Conservation (phyloP, 164 flowering plant species). For the Piper betle region DNA sequence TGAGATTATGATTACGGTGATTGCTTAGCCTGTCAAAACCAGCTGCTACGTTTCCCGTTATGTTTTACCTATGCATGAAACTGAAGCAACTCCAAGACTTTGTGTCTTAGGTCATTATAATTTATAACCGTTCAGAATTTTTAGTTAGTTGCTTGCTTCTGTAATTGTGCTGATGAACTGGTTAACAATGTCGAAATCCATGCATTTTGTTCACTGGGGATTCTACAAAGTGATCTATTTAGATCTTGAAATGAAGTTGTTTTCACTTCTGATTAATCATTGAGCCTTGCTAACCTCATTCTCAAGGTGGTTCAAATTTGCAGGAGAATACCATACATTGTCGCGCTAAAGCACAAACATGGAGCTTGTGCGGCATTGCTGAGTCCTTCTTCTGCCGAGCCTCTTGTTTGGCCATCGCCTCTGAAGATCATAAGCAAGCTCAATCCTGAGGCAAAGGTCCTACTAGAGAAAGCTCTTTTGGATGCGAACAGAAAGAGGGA, state of each 20-base stretch:
- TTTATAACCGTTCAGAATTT: not conserved
- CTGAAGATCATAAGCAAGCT: constrained; percentile 90
- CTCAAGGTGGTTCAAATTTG: not conserved
- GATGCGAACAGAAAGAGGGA: constrained; percentile 85
- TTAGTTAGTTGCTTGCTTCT: too few species aligned
- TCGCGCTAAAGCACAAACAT: constrained; percentile 63
- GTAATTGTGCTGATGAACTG: not conserved
- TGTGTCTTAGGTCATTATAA: too few species aligned
- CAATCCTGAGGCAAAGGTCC: constrained; percentile 66
- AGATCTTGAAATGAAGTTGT: too few species aligned
- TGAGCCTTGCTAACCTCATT: not conserved
- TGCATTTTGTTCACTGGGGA: not conserved
- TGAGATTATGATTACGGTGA: not conserved
- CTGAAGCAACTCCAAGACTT: not conserved
- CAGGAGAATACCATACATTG: constrained; percentile 83
- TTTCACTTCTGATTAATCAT: not conserved
- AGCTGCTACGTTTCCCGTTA: not conserved
- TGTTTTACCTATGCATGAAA: not conserved
- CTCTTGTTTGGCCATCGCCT: constrained; percentile 96
- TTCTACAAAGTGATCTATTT: too few species aligned
- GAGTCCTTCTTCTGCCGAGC: constrained; percentile 86
- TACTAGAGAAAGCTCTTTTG: constrained; percentile 74
- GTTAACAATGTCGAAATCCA: not conserved
- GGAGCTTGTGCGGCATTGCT: constrained; percentile 78
- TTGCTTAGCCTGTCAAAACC: not conserved